Conservation (phyloP, 495 filamentous ascomycete species). For the Podospora didyma region DNA sequence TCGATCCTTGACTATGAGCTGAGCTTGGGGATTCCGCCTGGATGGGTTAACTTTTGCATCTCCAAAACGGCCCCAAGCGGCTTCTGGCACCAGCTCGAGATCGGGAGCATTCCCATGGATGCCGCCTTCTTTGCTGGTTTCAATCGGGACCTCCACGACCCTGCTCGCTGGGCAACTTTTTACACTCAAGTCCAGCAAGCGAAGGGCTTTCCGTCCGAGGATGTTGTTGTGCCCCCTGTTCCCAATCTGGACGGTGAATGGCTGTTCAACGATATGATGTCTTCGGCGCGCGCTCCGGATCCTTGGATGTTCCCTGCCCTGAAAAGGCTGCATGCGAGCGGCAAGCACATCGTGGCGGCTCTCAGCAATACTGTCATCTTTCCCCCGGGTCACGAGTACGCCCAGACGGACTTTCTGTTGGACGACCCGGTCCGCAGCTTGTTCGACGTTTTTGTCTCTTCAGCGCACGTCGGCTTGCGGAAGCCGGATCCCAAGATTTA, state of each 20-base stretch:
- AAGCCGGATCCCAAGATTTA: slow-evolving; percentile 88
- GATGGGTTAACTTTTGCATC: slow-evolving; percentile 90
- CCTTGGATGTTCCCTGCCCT: slow-evolving; percentile 85
- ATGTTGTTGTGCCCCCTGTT: slow-evolving; percentile 49
- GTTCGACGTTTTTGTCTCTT: slow-evolving; percentile 82
- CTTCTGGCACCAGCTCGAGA: slow-evolving; percentile 81
- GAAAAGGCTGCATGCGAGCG: slow-evolving; percentile 57
- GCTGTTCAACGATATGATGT: slow-evolving; percentile 95
- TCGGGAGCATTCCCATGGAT: slow-evolving; percentile 68
- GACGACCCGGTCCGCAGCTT: slow-evolving; percentile 49
- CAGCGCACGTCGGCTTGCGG: slow-evolving; percentile 79
- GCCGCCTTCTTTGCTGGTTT: slow-evolving; percentile 73
- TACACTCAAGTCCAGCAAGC: slow-evolving; percentile 30
- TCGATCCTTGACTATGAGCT: slow-evolving; percentile 87
- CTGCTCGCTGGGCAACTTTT: slow-evolving; percentile 59
- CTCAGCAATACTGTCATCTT: slow-evolving; percentile 87
- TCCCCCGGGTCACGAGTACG: slow-evolving; percentile 60
- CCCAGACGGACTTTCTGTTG: slow-evolving; percentile 26
- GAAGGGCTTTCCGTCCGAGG: slow-evolving; percentile 18
- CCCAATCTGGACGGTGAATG: slow-evolving; percentile 73
- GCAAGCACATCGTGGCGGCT: slow-evolving; percentile 70
- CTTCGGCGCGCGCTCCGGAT: slow-evolving; percentile 62
- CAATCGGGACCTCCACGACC: slow-evolving; percentile 64
- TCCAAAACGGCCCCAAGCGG: slow-evolving; percentile 72
- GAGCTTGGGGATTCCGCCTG: slow-evolving; percentile 66